Conservation (phyloP, 2,329 filamentous ascomycete species). For the Fusarium piperis region DNA sequence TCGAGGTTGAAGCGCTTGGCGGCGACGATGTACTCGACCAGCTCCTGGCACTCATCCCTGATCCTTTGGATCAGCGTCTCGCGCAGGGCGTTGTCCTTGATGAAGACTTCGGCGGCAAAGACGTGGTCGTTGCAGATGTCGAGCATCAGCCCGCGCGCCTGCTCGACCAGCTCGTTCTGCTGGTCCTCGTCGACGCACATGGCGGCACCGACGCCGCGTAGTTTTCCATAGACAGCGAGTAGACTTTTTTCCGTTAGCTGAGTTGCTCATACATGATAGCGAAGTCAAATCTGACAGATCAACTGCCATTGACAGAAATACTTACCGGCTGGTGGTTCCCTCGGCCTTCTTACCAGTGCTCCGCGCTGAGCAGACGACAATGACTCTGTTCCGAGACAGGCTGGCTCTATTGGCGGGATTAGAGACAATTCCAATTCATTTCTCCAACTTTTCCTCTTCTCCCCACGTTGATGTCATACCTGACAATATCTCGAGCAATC, state of each 20-base stretch:
- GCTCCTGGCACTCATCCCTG: slow-evolving; percentile 80
- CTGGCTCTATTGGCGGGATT: slow-evolving; percentile 48
- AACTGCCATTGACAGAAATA: slow-evolving; percentile 33
- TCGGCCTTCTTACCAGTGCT: slow-evolving; percentile 94
- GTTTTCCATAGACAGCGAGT: slow-evolving; percentile 67
- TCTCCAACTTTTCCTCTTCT: neutral
- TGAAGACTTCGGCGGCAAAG: slow-evolving; percentile 71
- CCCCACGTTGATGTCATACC: slow-evolving; percentile 43
- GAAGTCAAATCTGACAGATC: neutral
- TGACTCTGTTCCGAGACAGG: slow-evolving; percentile 77
- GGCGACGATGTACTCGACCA: slow-evolving; percentile 77
- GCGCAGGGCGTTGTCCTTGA: slow-evolving; percentile 66
- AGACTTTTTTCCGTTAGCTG: slow-evolving; percentile 51
- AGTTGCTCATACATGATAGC: neutral
- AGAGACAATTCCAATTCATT: slow-evolving; percentile 19
- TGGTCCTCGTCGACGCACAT: slow-evolving; percentile 64
- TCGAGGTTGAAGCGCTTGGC: slow-evolving; percentile 75
- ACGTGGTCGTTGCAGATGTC: slow-evolving; percentile 87
- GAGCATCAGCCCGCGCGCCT: slow-evolving; percentile 79
- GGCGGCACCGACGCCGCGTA: slow-evolving; percentile 63
- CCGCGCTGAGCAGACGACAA: slow-evolving; percentile 93
- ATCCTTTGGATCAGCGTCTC: slow-evolving; percentile 72
- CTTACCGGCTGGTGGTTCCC: slow-evolving; percentile 93
- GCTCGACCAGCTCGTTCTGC: slow-evolving; percentile 60
- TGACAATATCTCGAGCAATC: slow-evolving; percentile 57